A percentile compares a stretch with the other conserved stretches of the same genome.
Evolutionary conservation across 2,329 filamentous ascomycete genomes (phyloP).

Genomic region (Claviceps cyperi): DNA sequence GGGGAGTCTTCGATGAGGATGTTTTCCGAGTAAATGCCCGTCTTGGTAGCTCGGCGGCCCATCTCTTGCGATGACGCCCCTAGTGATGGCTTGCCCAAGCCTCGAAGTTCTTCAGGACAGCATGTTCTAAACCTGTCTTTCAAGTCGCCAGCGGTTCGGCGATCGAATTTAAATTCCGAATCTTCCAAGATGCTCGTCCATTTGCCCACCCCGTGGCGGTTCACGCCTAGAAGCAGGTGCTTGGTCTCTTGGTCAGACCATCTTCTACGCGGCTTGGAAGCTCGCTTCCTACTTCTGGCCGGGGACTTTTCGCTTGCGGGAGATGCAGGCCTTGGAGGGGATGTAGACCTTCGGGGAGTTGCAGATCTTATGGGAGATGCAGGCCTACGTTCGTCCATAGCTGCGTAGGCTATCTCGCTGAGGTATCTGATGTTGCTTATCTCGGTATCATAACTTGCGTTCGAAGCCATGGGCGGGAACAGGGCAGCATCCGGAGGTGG

Average conservation of each 20-base stretch:
- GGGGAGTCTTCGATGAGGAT: slow-evolving; percentile 33
- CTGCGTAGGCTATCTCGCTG: slow-evolving; percentile 25
- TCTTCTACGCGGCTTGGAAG: slow-evolving; percentile 43
- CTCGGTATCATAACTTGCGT: slow-evolving; percentile 36
- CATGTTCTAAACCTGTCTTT: slow-evolving; percentile 55
- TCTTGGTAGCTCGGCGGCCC: slow-evolving; percentile 25
- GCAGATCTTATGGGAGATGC: slow-evolving; percentile 11
- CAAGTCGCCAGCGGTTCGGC: slow-evolving; percentile 45
- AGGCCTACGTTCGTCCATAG: neutral
- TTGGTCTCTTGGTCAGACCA: slow-evolving; percentile 54
- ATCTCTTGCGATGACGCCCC: slow-evolving; percentile 12
- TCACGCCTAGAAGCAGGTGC: slow-evolving; percentile 44
- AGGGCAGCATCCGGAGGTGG: slow-evolving; percentile 45
- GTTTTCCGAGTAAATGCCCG: slow-evolving; percentile 38
- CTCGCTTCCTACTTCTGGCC: slow-evolving; percentile 34
- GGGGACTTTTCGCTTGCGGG: slow-evolving; percentile 18
- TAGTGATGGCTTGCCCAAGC: slow-evolving; percentile 19
- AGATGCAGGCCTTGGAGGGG: slow-evolving; percentile 13
- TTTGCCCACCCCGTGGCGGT: slow-evolving; percentile 47
- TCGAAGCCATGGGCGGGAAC: slow-evolving; percentile 49
- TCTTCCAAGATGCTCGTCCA: slow-evolving; percentile 53
- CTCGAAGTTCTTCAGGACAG: slow-evolving; percentile 45
- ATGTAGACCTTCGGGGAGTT: slow-evolving; percentile 1
- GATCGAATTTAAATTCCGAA: slow-evolving; percentile 44
- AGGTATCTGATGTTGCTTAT: slow-evolving; percentile 26